Evolutionary conservation across 2,329 filamentous ascomycete genomes (phyloP).

Genomic region (Dactylellina drechsleri): DNA sequence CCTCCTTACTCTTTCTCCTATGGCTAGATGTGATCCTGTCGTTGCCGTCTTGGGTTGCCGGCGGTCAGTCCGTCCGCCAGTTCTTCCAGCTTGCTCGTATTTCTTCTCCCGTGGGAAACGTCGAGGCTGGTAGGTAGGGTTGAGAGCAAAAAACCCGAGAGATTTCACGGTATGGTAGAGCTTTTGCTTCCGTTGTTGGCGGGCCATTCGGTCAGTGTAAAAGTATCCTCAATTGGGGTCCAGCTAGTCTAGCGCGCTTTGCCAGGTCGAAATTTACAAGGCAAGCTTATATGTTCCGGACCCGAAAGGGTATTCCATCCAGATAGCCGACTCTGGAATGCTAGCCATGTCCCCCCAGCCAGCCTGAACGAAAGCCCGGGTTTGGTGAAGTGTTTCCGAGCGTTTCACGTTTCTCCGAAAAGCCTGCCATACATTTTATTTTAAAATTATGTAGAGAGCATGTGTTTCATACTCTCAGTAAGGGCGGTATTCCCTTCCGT

Average conservation of each 20-base stretch:
- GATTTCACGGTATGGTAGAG: constrained; percentile 6
- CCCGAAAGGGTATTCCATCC: constrained; percentile 44
- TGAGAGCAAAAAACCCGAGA: constrained; percentile 20
- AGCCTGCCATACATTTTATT: too few relatives aligned
- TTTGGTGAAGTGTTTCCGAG: not conserved
- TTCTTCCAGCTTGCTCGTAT: constrained; percentile 7
- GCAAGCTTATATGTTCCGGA: constrained; percentile 28
- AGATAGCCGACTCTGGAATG: constrained; percentile 33
- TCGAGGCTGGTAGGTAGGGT: constrained; percentile 32
- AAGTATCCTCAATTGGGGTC: constrained; percentile 46
- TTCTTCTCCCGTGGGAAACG: constrained; percentile 15
- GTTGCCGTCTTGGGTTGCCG: not conserved
- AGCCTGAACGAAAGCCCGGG: constrained; percentile 4
- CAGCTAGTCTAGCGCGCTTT: constrained; percentile 46
- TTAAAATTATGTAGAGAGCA: too few relatives aligned
- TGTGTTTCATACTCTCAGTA: too few relatives aligned
- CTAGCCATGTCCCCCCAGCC: not conserved
- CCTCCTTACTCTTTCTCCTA: not conserved
- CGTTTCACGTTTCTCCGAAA: not conserved
- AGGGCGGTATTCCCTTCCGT: too few relatives aligned
- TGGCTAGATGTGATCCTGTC: not conserved
- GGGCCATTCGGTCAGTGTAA: constrained; percentile 43
- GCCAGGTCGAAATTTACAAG: constrained; percentile 42
- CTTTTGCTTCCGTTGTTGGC: constrained; percentile 29
- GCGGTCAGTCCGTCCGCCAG: not conserved